Conservation (phyloP, 345 rosid species). For the Theobroma cacao region DNA sequence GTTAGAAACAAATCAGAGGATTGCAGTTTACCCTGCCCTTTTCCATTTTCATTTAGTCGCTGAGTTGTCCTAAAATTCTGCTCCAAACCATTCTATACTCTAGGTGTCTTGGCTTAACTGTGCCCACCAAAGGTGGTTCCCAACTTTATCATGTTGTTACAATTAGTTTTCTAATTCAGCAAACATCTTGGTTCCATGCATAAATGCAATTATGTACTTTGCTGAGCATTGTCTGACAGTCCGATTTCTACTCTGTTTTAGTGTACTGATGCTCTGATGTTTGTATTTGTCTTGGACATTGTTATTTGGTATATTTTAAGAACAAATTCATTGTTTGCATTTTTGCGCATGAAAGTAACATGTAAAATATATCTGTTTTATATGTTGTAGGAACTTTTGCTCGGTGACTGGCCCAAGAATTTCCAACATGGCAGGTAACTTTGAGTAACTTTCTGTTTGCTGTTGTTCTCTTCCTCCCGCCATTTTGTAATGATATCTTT, state of each 20-base stretch:
- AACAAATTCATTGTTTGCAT: not conserved
- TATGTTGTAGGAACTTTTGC: slow-evolving; percentile 69
- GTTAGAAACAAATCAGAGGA: not conserved
- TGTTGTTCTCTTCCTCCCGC: not conserved
- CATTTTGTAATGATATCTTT: not conserved
- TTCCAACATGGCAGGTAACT: slow-evolving; percentile 90
- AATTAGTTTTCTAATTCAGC: not conserved
- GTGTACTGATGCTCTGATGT: not conserved
- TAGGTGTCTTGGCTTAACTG: too few species aligned
- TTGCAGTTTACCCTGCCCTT: not conserved
- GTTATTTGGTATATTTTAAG: not conserved
- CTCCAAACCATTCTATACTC: too few species aligned
- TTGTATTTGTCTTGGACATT: not conserved
- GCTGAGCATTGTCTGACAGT: not conserved
- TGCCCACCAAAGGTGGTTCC: too few species aligned
- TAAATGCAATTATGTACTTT: not conserved
- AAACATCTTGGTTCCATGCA: not conserved
- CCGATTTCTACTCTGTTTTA: not conserved
- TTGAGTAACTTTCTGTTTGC: slow-evolving; percentile 2
- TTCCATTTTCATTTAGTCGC: not conserved
- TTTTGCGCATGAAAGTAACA: not conserved
- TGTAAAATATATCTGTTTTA: not conserved
- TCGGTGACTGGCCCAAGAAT: slow-evolving; percentile 73
- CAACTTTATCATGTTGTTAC: not conserved
- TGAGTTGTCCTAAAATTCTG: not conserved